Percentiles rank a stretch among this genome's conserved stretches.
Conservation (phyloP, 768 basidiomycete genomes). For the Russula emetica region DNA sequence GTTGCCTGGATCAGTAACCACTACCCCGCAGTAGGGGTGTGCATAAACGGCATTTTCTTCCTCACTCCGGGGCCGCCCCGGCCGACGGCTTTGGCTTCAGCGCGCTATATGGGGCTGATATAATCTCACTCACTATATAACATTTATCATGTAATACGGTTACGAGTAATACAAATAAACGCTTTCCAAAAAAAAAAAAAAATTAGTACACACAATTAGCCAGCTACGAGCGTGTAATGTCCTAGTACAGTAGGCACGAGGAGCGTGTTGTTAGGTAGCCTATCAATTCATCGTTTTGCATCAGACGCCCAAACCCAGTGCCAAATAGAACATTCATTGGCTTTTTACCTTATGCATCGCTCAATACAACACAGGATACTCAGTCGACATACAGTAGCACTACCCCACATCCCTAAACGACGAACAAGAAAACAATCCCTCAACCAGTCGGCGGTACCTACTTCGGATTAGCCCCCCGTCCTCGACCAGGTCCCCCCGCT, state of each 20-base stretch:
- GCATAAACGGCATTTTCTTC: no score
- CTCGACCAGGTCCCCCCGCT: slow-evolving; percentile 46
- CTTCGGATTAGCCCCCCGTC: slow-evolving; percentile 39
- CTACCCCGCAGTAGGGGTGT: no score
- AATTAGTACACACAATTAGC: neutral
- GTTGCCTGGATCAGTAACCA: no score
- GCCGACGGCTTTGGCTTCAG: no score
- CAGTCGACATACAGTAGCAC: slow-evolving; percentile 8
- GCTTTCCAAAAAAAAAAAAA: no score
- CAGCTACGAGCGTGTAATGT: neutral
- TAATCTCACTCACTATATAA: no score
- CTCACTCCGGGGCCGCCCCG: no score
- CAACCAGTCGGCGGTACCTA: slow-evolving; percentile 9
- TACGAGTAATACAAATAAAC: no score
- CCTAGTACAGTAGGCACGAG: neutral
- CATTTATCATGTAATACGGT: no score
- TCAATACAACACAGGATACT: slow-evolving; percentile 16
- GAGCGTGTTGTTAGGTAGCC: neutral
- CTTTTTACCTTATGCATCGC: slow-evolving; percentile 15
- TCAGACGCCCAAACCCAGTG: neutral
- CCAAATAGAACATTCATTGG: slow-evolving; percentile 11
- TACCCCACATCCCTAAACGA: slow-evolving; percentile 16
- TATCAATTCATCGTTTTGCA: neutral
- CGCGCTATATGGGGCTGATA: no score
- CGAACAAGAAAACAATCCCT: slow-evolving; percentile 30